Base-by-base conservation (phyloP, 148 eudicot species). In the Camellia granthamiana region DNA sequence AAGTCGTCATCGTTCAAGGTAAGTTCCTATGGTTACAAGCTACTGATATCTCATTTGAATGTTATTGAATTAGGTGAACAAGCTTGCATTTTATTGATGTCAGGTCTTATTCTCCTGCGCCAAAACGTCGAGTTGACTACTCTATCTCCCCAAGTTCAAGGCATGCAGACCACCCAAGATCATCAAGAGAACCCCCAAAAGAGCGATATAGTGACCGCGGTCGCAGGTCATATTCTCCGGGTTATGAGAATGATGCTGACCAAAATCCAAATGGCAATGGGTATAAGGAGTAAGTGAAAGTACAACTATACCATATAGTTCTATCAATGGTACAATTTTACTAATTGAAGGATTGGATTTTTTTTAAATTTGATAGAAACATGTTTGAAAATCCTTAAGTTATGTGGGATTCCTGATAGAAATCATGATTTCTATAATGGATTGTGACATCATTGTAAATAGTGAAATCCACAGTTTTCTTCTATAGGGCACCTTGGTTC, bases 21-120 rank as follows among this genome's bases (percentile, higher is more conserved):
- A 84, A 76, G 23, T 15, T 7, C 52, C 51, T 3, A 42, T 23
- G 51, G 38, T 51, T 51, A 11, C 7, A 47, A 21, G 3, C 41
- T 81, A 8, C 60, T 43, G 6, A 42, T 69, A 19, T 49, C 38
- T 63, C 38, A 7, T 61, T 13, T 59, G 42, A 60, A 66, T 51
- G 69, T 42, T 18, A 46, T 14, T 63, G 6, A 56, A 61, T 61
- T 3, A 15, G 66, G 15, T 59, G 23, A 69, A 44, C 76, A 52
- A 69, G 77, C 16, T 60, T 78, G 69, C 14, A 14, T 69, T 76
- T 30, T 15, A 15, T 43, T 81, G 51, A 54, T 74, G 15, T 68
- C 85, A 92, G 93, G 85, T 89, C 95, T 61, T 88, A 83, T 69
- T 87, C 93, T 60, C 83, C 87, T 44, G 87, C 95, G 64, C 91